Base-by-base conservation (phyloP, 345 rosid species). In the Populus deltoides region DNA sequence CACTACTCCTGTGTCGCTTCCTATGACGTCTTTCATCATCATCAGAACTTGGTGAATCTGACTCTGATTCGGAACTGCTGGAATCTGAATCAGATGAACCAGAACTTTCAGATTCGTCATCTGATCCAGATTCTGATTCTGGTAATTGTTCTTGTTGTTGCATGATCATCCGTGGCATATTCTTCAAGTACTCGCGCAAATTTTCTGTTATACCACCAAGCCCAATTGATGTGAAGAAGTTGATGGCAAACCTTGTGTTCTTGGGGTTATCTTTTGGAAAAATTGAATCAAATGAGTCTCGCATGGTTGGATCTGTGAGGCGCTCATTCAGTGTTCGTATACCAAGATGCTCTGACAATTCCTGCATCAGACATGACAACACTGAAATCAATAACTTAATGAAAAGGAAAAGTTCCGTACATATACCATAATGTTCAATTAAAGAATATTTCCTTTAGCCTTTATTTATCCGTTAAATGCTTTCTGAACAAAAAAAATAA, bases 151-250 rank as follows among this genome's bases (percentile, higher is more conserved):
- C 85, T 77, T 89, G 97, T 66, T 90, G 98, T 84, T 93, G 94
- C 99, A 93, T 91, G 81, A 95, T 93, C 65, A 92, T 96, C 29
- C 93, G 86, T 0, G 98, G 98, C 99, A 96, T 90, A 81, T 96
- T 93, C 93, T 96, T 93, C 80, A 92, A 70, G 81, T 96, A 93
- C 79, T 92, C 98, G 0, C 97, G 91, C 69, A 93, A 86, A 80
- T 86, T 96, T 84, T 96, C 97, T 7, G 98, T 96, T 80, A 96
- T 92, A 53, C 98, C 99, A 84, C 98, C 99, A 29, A 96, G 94
- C 55, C 99, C 99, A 84, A 93, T 92, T 59, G 99, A 92, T 20
- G 97, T 96, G 83, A 96, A 92, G 80, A 93, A 96, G 83, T 96
- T 96, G 68, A 93, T 92, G 68, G 98, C 70, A 81, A 96, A 92